A percentile compares a stretch with the other conserved stretches of the same genome.
phyloP scores from a whole-genome alignment of 164 flowering plant genomes.

The Liquidambar formosana region DNA sequence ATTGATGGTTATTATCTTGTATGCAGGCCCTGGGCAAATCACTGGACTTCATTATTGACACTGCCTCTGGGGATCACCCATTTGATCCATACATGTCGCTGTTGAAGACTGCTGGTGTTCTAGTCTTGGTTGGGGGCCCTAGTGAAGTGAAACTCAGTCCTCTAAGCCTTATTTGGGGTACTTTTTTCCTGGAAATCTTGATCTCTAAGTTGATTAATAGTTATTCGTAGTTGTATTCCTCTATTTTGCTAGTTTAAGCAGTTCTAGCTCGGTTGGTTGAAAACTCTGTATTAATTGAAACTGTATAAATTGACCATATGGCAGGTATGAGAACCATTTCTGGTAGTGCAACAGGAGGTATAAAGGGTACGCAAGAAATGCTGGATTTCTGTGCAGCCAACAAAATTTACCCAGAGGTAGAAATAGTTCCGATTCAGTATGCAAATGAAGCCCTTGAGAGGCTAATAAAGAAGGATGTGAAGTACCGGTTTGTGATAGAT shows the following conservation, averaged over 20 bases:
- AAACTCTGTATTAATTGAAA: not conserved
- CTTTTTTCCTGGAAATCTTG: not conserved
- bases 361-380: conserved; percentile 78
- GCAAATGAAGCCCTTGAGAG: conserved; percentile 86
- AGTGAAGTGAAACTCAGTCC: conserved; percentile 75
- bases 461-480: conserved; percentile 71
- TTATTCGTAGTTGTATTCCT: not conserved
- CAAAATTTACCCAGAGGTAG: conserved; percentile 69
- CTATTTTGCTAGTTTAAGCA: not conserved
- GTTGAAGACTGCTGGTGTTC: conserved; percentile 61
- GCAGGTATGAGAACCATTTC: conserved; percentile 64
- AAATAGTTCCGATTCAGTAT: conserved; percentile 70
- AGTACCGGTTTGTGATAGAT: conserved; percentile 88
- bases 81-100: conserved; percentile 78
- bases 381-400: conserved; percentile 77
- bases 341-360: conserved; percentile 78
- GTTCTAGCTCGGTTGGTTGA: not conserved
- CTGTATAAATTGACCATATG: conserved; percentile 6
- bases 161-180: conserved; percentile 64
- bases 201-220: not conserved
- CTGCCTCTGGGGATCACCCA: conserved; percentile 86
- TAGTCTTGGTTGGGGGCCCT: conserved; percentile 76
- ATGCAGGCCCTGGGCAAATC: conserved; percentile 52
- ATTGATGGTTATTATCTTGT: conserved; percentile 1
- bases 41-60: conserved; percentile 71